A percentile compares a stretch with the other conserved stretches of the same genome.
Conservation (phyloP, 2,329 filamentous ascomycete species). For the Coniochaeta prunicola region DNA sequence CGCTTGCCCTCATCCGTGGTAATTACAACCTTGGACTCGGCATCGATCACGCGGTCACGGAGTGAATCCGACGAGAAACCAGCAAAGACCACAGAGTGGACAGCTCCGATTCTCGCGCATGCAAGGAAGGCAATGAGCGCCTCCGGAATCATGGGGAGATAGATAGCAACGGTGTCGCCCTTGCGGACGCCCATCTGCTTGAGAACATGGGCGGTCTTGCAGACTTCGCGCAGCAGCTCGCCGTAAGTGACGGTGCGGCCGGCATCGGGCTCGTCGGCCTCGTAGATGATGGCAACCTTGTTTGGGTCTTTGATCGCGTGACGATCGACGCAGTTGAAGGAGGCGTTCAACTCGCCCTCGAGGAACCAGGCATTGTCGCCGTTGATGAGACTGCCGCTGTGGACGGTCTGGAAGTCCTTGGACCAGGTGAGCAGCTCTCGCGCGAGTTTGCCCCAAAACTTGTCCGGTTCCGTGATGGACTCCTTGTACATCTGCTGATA, state of each 20-base stretch:
- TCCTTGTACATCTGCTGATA: slow-evolving; percentile 66
- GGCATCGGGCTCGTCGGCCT: slow-evolving; percentile 83
- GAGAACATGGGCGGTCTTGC: slow-evolving; percentile 75
- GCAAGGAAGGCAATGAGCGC: slow-evolving; percentile 87
- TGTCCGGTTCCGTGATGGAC: slow-evolving; percentile 81
- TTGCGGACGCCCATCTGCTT: slow-evolving; percentile 96
- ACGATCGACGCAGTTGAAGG: slow-evolving; percentile 94
- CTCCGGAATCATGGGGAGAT: slow-evolving; percentile 98
- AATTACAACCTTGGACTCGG: slow-evolving; percentile 86
- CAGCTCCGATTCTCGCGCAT: slow-evolving; percentile 83
- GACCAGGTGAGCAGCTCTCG: slow-evolving; percentile 88
- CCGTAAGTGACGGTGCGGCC: slow-evolving; percentile 88
- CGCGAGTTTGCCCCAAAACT: slow-evolving; percentile 83
- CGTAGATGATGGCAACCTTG: slow-evolving; percentile 95
- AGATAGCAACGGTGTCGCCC: slow-evolving; percentile 94
- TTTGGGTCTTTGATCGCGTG: slow-evolving; percentile 93
- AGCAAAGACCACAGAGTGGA: slow-evolving; percentile 97
- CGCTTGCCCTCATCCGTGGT: slow-evolving; percentile 97
- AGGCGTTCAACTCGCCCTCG: slow-evolving; percentile 89
- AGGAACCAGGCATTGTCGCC: slow-evolving; percentile 94
- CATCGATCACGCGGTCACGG: slow-evolving; percentile 89
- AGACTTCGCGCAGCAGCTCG: slow-evolving; percentile 90
- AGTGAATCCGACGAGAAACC: slow-evolving; percentile 96
- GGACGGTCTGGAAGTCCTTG: slow-evolving; percentile 84
- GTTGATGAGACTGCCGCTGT: slow-evolving; percentile 63